Evolutionary conservation across 805 yeast species (phyloP).

Genomic region (Myxozyma mucilagina): DNA sequence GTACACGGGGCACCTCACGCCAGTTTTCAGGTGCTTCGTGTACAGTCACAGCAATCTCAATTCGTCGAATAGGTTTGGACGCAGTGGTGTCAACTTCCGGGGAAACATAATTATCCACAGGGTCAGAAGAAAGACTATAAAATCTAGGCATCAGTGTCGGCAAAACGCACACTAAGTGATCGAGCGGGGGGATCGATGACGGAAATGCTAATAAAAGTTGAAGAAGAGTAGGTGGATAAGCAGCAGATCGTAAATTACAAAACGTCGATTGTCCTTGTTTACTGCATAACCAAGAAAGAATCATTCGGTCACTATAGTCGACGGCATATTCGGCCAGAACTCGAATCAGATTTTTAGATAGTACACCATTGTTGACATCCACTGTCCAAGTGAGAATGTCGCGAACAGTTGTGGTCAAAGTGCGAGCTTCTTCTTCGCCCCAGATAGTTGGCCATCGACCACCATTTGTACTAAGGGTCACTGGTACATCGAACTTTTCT

Average conservation of each 20-base stretch:
- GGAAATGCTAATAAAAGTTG: conserved; percentile 75
- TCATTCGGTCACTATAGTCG: conserved; percentile 23
- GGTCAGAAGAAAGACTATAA: conserved; percentile 71
- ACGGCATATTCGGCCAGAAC: conserved; percentile 30
- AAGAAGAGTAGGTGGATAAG: conserved; percentile 48
- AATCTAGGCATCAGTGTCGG: conserved; percentile 74
- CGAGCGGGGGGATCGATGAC: conserved; percentile 63
- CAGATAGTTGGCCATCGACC: conserved; percentile 39
- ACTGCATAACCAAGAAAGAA: conserved; percentile 33
- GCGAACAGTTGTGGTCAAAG: conserved; percentile 24
- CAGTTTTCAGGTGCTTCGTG: conserved; percentile 33
- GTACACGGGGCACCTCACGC: conserved; percentile 17
- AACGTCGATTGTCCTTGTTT: conserved; percentile 33
- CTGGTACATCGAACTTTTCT: conserved; percentile 14
- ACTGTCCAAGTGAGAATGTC: conserved; percentile 36
- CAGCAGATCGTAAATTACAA: conserved; percentile 30
- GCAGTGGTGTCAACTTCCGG: conserved; percentile 36
- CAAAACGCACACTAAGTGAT: conserved; percentile 62
- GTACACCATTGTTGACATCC: conserved; percentile 32
- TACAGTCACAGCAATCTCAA: conserved; percentile 36
- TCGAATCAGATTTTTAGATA: conserved; percentile 32
- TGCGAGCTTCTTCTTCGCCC: conserved; percentile 35
- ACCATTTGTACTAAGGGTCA: conserved; percentile 25
- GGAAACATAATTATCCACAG: conserved; percentile 33
- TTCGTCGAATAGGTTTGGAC: conserved; percentile 5